phyloP scores from a whole-genome alignment of 768 basidiomycete genomes.

The Termitomyces sp. region DNA sequence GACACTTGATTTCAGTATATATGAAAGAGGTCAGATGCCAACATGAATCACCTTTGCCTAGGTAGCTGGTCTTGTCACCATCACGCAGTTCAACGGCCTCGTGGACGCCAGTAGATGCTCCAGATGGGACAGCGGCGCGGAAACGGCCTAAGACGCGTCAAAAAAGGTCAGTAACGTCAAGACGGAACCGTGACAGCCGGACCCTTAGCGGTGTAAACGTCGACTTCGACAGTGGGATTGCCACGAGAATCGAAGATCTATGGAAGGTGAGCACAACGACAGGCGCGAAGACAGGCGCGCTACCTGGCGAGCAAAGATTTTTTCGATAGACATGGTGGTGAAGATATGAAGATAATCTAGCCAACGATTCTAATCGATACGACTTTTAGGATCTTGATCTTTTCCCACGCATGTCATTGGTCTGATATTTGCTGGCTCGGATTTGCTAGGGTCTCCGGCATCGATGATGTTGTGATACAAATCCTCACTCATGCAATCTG shows the following conservation, averaged over 20 bases:
- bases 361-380: conserved; percentile 27
- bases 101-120: conserved; percentile 96
- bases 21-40: conserved; percentile 2
- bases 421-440: not conserved
- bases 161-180: not conserved
- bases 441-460: not conserved
- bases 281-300: conserved; percentile 3
- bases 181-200: conserved; percentile 1
- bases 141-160: conserved; percentile 60
- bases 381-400: conserved; percentile 30
- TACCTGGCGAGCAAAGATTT: conserved; percentile 92
- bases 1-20: conserved; percentile 6
- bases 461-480: not conserved
- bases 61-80: conserved; percentile 85
- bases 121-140: conserved; percentile 94
- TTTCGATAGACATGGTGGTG: conserved; percentile 80
- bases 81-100: conserved; percentile 99
- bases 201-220: conserved; percentile 87
- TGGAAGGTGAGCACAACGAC: conserved; percentile 13
- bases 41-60: conserved; percentile 77
- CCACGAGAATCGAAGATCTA: conserved; percentile 99
- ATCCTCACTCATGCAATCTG: not conserved
- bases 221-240: conserved; percentile 95
- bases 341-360: conserved; percentile 17
- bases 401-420: conserved; percentile 32